These are phyloP conservation scores for Xylona heveae DNA, from an alignment of 495 filamentous ascomycete genomes.

Conservation along the genomic window DNA sequence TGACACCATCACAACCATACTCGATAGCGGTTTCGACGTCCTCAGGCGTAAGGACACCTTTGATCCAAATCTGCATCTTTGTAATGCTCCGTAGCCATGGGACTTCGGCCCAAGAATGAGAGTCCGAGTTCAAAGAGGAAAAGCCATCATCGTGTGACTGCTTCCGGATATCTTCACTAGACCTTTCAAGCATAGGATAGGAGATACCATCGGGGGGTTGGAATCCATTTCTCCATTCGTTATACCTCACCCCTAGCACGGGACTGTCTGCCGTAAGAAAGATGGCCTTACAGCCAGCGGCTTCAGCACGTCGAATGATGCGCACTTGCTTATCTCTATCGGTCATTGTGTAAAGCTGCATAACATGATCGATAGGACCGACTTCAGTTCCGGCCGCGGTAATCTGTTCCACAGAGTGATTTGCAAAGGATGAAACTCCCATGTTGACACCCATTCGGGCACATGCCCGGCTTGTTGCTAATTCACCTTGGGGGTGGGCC, in stretches of 20 bases:
- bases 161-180: slow-evolving; percentile 6
- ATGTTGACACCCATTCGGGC: too few relatives aligned
- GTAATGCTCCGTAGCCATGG: not conserved
- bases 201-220: slow-evolving; percentile 8
- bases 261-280: slow-evolving; percentile 13
- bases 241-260: slow-evolving; percentile 11
- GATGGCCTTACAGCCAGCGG: slow-evolving; percentile 10
- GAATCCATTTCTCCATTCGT: slow-evolving; percentile 13
- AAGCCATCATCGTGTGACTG: slow-evolving; percentile 12
- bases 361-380: too few relatives aligned
- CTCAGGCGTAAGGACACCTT: slow-evolving; percentile 1
- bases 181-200: slow-evolving; percentile 10
- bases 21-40: not conserved
- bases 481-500: too few relatives aligned
- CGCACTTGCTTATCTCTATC: not conserved
- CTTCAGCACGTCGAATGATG: slow-evolving; percentile 1
- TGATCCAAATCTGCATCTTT: slow-evolving; percentile 2
- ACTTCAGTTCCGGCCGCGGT: too few relatives aligned
- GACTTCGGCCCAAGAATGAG: slow-evolving; percentile 3
- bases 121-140: slow-evolving; percentile 14
- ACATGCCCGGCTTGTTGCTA: too few relatives aligned
- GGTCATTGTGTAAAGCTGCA: too few relatives aligned
- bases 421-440: too few relatives aligned
- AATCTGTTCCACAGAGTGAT: too few relatives aligned
- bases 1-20: not conserved